Percentiles rank a stretch among this genome's conserved stretches.
phyloP scores from a whole-genome alignment of 352 stramenopile species.

The Blastocystis sp. region DNA sequence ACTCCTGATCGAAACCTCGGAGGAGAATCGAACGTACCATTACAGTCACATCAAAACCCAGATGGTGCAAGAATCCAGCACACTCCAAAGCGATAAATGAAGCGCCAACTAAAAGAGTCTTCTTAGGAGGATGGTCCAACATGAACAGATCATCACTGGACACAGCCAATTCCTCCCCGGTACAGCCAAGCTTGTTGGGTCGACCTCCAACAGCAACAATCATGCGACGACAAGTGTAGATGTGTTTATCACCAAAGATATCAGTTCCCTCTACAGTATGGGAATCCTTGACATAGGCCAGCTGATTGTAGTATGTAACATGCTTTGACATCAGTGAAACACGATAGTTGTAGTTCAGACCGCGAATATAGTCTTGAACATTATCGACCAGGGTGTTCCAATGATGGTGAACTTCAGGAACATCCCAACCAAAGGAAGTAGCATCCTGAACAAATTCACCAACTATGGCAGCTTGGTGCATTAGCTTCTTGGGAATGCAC shows the following conservation, averaged over 20 bases:
- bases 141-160: constrained; percentile 71
- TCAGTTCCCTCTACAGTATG: constrained; percentile 85
- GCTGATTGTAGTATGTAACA: constrained; percentile 84
- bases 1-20: constrained; percentile 92
- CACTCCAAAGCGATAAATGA: constrained; percentile 96
- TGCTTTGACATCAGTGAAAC: constrained; percentile 86
- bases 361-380: constrained; percentile 91
- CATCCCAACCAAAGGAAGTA: constrained; percentile 78
- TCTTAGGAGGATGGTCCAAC: constrained; percentile 76
- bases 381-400: constrained; percentile 83
- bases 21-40: constrained; percentile 92
- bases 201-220: constrained; percentile 89
- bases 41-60: constrained; percentile 85
- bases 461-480: constrained; percentile 87
- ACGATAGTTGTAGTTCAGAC: constrained; percentile 96
- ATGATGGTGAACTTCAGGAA: constrained; percentile 68
- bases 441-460: constrained; percentile 79
- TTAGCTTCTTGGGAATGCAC: too few relatives aligned
- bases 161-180: constrained; percentile 84
- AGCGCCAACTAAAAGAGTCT: constrained; percentile 88
- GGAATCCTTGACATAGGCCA: constrained; percentile 77
- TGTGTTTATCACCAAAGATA: constrained; percentile 71
- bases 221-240: constrained; percentile 81
- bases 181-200: constrained; percentile 78
- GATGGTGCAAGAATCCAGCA: constrained; percentile 85